These are phyloP conservation scores for Aspergillus sp. DNA, from an alignment of 2,329 filamentous ascomycete species.

Conservation along the genomic window DNA sequence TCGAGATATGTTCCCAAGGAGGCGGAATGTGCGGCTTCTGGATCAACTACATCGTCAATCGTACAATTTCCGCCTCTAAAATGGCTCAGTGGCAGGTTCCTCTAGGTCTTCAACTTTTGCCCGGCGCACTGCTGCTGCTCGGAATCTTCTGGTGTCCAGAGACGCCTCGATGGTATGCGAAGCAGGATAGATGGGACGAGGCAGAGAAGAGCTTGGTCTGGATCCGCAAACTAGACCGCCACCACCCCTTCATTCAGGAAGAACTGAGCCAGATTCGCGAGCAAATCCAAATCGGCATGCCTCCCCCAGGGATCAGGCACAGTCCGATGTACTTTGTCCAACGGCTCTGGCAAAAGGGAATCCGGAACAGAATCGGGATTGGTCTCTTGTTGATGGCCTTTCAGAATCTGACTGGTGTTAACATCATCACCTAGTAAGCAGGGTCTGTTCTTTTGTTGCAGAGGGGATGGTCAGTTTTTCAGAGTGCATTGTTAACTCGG, in stretches of 20 bases:
- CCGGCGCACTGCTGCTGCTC: conserved; percentile 57
- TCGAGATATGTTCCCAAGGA: conserved; percentile 54
- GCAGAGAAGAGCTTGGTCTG: conserved; percentile 54
- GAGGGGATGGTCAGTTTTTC: neutral
- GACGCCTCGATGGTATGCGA: conserved; percentile 65
- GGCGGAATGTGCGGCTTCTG: conserved; percentile 45
- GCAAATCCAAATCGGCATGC: neutral
- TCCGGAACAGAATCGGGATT: conserved; percentile 6
- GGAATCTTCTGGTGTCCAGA: conserved; percentile 62
- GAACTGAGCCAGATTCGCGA: conserved; percentile 6
- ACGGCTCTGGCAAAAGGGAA: conserved; percentile 3
- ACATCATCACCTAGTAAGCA: conserved; percentile 55
- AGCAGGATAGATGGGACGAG: conserved; percentile 63
- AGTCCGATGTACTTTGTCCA: conserved; percentile 2
- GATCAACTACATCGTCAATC: conserved; percentile 52
- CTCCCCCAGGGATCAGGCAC: neutral
- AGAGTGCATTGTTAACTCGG: neutral
- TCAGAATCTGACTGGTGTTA: conserved; percentile 38
- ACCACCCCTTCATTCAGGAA: conserved; percentile 51
- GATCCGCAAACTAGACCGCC: conserved; percentile 53
- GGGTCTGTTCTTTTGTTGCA: neutral
- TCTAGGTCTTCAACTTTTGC: conserved; percentile 61
- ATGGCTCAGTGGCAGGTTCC: conserved; percentile 59
- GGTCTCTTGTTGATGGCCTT: conserved; percentile 9
- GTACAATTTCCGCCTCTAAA: conserved; percentile 29